These are phyloP conservation scores for Colletotrichum sp. DNA, from an alignment of 2,329 filamentous ascomycete species.

Conservation along the genomic window DNA sequence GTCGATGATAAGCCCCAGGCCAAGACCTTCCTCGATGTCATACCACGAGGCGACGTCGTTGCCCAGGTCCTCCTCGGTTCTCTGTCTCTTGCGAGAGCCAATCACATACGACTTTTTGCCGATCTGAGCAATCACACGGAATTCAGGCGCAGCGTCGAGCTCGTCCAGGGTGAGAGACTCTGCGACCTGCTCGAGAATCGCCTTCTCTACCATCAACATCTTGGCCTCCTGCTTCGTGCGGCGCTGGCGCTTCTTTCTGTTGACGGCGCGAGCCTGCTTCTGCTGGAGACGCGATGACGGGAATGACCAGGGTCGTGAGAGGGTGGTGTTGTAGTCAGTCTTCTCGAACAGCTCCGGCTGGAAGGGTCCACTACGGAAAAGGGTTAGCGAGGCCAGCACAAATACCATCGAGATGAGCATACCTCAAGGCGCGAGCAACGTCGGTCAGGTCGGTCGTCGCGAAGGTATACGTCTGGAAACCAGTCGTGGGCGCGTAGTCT, in stretches of 20 bases:
- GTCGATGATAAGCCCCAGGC: background rate
- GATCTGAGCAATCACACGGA: background rate
- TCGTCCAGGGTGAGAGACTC: conserved; percentile 3
- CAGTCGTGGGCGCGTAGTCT: background rate
- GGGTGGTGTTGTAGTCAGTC: background rate
- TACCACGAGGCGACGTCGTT: background rate
- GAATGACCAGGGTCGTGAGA: background rate
- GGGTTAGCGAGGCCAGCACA: background rate
- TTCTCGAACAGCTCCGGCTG: background rate
- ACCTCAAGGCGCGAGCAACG: background rate
- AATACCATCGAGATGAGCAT: background rate
- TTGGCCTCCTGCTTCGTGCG: background rate
- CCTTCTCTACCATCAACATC: background rate
- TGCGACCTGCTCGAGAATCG: background rate
- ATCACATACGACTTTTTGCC: conserved; percentile 1
- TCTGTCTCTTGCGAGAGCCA: conserved; percentile 10
- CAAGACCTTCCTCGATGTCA: background rate
- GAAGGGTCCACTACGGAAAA: background rate
- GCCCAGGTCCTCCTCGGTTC: background rate
- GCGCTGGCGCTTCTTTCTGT: background rate
- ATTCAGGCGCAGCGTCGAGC: conserved; percentile 5
- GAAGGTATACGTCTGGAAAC: background rate
- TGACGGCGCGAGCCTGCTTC: background rate
- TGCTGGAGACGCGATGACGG: background rate
- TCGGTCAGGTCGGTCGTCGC: background rate